Evolutionary conservation across 192 early-diverging fungal genomes (phyloP), one percentile per base, ranked within the genome.

Genomic region (Mortierella antarctica): DNA sequence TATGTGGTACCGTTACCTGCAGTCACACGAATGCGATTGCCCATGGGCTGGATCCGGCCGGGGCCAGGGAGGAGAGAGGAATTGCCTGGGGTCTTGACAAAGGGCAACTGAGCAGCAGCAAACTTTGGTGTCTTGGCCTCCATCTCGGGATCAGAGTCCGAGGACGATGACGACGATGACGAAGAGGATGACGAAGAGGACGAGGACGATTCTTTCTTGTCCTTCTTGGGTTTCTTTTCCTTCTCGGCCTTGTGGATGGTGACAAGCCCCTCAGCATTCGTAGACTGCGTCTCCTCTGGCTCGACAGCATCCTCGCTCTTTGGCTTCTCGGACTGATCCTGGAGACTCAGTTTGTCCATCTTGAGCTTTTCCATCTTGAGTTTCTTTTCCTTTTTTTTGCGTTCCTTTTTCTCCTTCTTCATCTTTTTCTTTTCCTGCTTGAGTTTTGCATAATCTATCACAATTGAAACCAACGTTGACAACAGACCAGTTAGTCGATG

Each of bases 1-100:
- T 84, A 89, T 18, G 82, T 82, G 23, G 66, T 68, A 10, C 88
- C 88, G 51, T 78, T 74, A 0, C 71, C 39, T 21, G 88, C 79
- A 21, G 68, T 78, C 20, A 89, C 83, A 57, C 75, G 71, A 10
- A 89, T 82, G 21, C 87, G 82, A 41, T 87, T 85, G 12, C 71
- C 77, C 69, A 75, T 70, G 15, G 72, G 73, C 47, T 73, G 73
- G 52, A 71, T 82, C 8, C 74, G 62, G 17, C 71, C 65, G 47
- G 73, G 70, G 11, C 71, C 71, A 8, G 71, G 80, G 6, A 74
- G 39, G 7, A 74, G 55, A 7, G 67, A 41, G 12, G 47, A 42
- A 18, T 66, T 74, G 15, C 80, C 65, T 15, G 77, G 47, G 0
- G 57, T 67, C 62, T 74, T 82, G 21, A 70, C 15, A 8, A 61